These are phyloP conservation scores for Aspergillus uvarum DNA, from an alignment of 2,329 filamentous ascomycete genomes.

Conservation along the genomic window DNA sequence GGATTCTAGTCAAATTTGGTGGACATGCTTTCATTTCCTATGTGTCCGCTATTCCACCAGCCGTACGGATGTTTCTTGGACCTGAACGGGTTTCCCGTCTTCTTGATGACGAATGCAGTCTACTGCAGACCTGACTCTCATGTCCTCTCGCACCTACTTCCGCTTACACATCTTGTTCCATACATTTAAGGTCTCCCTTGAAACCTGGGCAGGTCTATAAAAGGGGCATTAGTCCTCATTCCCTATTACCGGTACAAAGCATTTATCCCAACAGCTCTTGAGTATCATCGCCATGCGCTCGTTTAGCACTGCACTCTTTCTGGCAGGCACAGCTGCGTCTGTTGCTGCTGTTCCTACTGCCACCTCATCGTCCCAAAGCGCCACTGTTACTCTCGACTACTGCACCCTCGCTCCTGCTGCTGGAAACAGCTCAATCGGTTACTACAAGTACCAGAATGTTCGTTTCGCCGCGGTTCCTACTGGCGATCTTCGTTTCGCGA, in stretches of 20 bases:
- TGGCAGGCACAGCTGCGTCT: background rate
- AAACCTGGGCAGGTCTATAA: background rate
- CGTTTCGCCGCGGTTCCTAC: too few relatives aligned
- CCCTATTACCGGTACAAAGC: too few relatives aligned
- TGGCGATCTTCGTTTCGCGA: too few relatives aligned
- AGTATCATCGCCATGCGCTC: background rate
- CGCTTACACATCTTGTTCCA: too few relatives aligned
- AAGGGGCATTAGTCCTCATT: background rate
- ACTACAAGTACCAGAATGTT: background rate
- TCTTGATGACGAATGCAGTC: too few relatives aligned
- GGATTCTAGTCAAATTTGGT: background rate
- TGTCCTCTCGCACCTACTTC: too few relatives aligned
- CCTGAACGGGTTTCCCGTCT: too few relatives aligned
- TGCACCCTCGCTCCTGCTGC: background rate
- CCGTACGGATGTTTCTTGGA: too few relatives aligned
- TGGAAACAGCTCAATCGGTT: background rate
- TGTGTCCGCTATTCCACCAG: too few relatives aligned
- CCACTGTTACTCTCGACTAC: background rate
- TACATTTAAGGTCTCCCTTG: too few relatives aligned
- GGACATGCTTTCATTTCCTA: too few relatives aligned
- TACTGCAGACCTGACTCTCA: too few relatives aligned
- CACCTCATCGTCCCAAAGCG: background rate
- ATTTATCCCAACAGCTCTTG: background rate
- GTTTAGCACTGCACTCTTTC: background rate
- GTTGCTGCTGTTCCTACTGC: background rate